Percentiles rank a stretch among this genome's conserved stretches.
These are phyloP conservation scores for Exophiala aquamarina DNA, from an alignment of 2,329 filamentous ascomycete genomes.

Conservation along the genomic window DNA sequence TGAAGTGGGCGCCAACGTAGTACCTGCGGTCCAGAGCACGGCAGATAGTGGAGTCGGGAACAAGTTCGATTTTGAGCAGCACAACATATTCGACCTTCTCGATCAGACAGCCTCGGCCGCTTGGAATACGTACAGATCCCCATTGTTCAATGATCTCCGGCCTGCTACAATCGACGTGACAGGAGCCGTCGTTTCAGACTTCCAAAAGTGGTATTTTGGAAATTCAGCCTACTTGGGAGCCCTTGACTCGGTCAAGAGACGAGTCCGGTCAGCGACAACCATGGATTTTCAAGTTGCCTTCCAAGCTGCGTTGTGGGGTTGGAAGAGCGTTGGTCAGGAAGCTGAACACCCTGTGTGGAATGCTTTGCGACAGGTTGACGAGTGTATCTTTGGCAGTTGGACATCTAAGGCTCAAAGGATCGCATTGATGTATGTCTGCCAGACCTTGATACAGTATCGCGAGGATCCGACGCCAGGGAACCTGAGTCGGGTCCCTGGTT, in stretches of 20 bases:
- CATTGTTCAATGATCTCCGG: not conserved
- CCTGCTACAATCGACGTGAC: not conserved
- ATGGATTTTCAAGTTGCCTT: constrained; percentile 7
- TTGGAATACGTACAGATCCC: constrained; percentile 5
- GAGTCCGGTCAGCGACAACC: not conserved
- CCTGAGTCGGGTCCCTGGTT: constrained; percentile 6
- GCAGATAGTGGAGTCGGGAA: not conserved
- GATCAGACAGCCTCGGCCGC: not conserved
- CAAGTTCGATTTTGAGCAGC: not conserved
- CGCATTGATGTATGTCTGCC: constrained; percentile 14
- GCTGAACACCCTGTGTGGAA: constrained; percentile 9
- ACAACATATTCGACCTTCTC: not conserved
- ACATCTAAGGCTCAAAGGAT: constrained; percentile 10
- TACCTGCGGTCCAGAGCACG: too few relatives aligned
- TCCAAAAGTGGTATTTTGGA: constrained; percentile 9
- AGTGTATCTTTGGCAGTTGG: constrained; percentile 14
- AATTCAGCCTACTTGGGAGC: constrained; percentile 9
- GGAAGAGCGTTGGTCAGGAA: constrained; percentile 10
- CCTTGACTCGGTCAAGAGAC: constrained; percentile 2
- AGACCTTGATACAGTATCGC: constrained; percentile 8
- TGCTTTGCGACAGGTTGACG: constrained; percentile 9
- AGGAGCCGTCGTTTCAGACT: constrained; percentile 5
- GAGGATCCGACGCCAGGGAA: constrained; percentile 10
- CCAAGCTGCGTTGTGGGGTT: constrained; percentile 8
- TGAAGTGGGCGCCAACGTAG: too few relatives aligned